Evolutionary conservation across 2,329 filamentous ascomycete species (phyloP).

Genomic region (Calonectria pseudoturangicola): DNA sequence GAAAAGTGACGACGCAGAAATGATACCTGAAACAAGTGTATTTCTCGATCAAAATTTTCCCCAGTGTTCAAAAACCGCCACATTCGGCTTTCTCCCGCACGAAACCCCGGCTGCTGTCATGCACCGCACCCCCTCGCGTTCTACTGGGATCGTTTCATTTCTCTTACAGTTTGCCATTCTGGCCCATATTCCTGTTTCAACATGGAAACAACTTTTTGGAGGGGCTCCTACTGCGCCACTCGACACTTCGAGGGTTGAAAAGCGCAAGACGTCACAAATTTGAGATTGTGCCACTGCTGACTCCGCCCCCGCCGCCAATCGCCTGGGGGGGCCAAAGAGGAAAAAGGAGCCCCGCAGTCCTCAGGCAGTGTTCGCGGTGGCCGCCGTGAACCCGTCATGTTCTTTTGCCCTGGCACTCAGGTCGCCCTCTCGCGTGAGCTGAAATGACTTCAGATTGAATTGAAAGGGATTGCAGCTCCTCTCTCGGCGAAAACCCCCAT

Average conservation of each 20-base stretch:
- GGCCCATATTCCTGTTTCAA: too few relatives aligned
- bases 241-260: too few relatives aligned
- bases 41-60: neutral
- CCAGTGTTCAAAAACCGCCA: neutral
- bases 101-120: neutral
- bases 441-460: neutral
- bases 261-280: too few relatives aligned
- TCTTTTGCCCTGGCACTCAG: neutral
- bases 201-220: too few relatives aligned
- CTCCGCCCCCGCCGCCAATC: neutral
- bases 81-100: too few relatives aligned
- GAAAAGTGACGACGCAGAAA: neutral
- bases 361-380: neutral
- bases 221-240: neutral
- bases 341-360: conserved; percentile 1
- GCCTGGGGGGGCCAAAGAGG: neutral
- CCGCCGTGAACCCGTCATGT: neutral
- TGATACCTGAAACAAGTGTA: neutral
- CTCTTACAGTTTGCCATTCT: too few relatives aligned
- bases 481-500: neutral
- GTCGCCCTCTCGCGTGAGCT: neutral
- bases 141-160: too few relatives aligned
- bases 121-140: neutral
- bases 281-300: neutral
- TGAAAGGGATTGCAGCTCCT: neutral